Conservation (phyloP, 805 yeast genomes). For the Candida glaebosa region DNA sequence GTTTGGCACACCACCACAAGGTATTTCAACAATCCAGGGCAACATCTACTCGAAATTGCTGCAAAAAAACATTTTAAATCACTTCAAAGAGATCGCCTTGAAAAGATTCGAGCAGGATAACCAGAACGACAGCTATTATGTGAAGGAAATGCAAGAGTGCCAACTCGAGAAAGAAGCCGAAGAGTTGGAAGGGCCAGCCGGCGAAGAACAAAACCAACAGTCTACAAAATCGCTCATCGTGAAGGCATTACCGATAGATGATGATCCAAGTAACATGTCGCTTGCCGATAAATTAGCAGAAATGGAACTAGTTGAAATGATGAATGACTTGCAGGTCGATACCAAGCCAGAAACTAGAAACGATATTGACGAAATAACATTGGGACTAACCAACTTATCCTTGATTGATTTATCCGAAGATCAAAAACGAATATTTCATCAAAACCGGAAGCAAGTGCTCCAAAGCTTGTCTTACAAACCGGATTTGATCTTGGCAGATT, state of each 20-base stretch:
- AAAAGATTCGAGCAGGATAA: conserved; percentile 5
- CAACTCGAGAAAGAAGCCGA: conserved; percentile 19
- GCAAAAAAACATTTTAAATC: conserved; percentile 20
- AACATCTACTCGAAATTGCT: conserved; percentile 63
- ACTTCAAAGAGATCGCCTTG: conserved; percentile 26
- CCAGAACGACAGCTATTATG: conserved; percentile 23
- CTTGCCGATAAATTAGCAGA: conserved; percentile 6
- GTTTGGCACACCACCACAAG: conserved; percentile 73
- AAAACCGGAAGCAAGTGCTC: not conserved
- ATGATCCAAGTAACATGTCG: conserved; percentile 4
- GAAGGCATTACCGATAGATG: not conserved
- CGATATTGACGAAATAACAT: conserved; percentile 1
- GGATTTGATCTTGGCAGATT: conserved; percentile 35
- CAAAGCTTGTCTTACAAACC: conserved; percentile 24
- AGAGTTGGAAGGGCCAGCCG: conserved; percentile 9
- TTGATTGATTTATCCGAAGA: not conserved
- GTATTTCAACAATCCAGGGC: conserved; percentile 81
- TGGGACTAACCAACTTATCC: conserved; percentile 1
- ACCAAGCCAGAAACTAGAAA: not conserved
- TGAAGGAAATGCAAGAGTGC: conserved; percentile 23
- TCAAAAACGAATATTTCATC: not conserved
- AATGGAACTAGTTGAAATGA: conserved; percentile 7
- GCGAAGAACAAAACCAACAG: conserved; percentile 4
- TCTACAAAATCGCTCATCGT: not conserved
- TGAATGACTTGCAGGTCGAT: conserved; percentile 1